Evolutionary conservation across 345 rosid genomes (phyloP).

Genomic region (Excoecaria agallocha): DNA sequence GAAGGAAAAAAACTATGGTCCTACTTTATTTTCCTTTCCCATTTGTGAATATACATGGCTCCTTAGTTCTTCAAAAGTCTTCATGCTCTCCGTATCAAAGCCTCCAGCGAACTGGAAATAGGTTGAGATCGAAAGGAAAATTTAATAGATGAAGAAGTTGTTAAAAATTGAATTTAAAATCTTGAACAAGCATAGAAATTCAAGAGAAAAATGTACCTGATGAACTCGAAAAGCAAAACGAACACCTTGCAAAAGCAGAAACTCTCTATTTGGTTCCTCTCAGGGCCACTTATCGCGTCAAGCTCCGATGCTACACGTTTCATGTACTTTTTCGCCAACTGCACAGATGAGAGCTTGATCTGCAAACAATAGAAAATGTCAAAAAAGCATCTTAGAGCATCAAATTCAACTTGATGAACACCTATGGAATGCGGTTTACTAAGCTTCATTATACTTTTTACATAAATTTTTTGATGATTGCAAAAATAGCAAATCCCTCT

Average conservation of each 20-base stretch:
- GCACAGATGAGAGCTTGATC: conserved; percentile 97
- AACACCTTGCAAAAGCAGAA: conserved; percentile 87
- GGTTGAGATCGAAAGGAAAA: conserved; percentile 1
- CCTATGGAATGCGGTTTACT: not conserved
- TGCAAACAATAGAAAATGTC: conserved; percentile 27
- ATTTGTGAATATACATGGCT: conserved; percentile 56
- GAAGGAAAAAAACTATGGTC: conserved; percentile 16
- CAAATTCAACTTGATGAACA: not conserved
- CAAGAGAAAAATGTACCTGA: conserved; percentile 51
- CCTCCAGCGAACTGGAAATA: conserved; percentile 90
- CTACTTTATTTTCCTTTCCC: conserved; percentile 42
- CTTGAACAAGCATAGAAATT: not conserved
- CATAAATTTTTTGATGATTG: no score
- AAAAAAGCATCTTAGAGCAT: not conserved
- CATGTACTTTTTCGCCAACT: conserved; percentile 93
- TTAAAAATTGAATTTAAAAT: not conserved
- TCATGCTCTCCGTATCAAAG: conserved; percentile 98
- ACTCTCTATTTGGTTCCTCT: conserved; percentile 92
- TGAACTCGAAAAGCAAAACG: conserved; percentile 97
- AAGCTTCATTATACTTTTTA: no score
- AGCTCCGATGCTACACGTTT: conserved; percentile 87
- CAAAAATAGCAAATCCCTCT: no score
- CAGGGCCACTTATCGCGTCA: conserved; percentile 68
- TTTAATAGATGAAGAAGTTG: not conserved
- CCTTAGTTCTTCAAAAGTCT: conserved; percentile 89